phyloP scores from a whole-genome alignment of 1,284 basidiomycete genomes.

The Ceraceosorus bombacis region DNA sequence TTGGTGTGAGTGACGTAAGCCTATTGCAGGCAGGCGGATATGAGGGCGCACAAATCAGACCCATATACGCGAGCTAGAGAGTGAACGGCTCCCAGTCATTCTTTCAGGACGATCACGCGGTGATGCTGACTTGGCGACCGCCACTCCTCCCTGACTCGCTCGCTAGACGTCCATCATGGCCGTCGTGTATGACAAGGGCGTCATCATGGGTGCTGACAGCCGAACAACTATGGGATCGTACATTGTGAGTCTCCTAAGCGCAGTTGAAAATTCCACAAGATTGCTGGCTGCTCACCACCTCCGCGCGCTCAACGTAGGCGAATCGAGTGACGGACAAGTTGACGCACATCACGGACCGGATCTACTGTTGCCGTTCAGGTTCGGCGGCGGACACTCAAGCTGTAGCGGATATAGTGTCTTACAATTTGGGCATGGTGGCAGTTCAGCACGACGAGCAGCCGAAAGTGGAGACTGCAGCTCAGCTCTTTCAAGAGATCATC shows the following conservation, averaged over 20 bases:
- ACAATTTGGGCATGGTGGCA: constrained; percentile 72
- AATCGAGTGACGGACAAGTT: constrained; percentile 99
- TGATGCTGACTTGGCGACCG: too few relatives aligned
- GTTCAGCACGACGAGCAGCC: constrained; percentile 69
- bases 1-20: constrained; percentile 27
- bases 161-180: constrained; percentile 93
- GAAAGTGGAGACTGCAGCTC: constrained; percentile 72
- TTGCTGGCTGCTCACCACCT: not conserved
- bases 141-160: not conserved
- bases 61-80: not conserved
- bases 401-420: constrained; percentile 84
- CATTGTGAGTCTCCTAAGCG: constrained; percentile 60
- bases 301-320: constrained; percentile 55
- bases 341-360: constrained; percentile 90
- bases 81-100: not conserved
- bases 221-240: constrained; percentile 94
- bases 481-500: constrained; percentile 78
- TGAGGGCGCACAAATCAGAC: not conserved
- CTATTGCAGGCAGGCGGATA: not conserved
- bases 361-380: constrained; percentile 97
- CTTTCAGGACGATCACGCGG: too few relatives aligned
- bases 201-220: constrained; percentile 93
- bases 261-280: not conserved
- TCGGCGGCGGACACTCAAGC: constrained; percentile 96
- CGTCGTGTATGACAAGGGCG: constrained; percentile 87